Base-by-base conservation (phyloP, 192 early-diverging fungal species). In the Umbelopsis isabellina region DNA sequence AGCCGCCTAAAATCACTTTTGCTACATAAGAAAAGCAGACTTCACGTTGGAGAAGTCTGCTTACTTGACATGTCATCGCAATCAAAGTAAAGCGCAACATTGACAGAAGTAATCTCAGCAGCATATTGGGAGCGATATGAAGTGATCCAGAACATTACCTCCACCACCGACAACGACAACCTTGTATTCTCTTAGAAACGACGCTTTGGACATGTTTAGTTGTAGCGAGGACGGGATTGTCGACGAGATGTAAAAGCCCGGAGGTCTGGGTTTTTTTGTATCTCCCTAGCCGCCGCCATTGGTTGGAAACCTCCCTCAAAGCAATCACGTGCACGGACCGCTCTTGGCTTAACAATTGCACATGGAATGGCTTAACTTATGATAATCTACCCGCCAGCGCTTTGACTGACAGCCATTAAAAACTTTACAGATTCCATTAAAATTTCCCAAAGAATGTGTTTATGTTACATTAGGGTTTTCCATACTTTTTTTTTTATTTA, bases 81-180 rank as follows among this genome's bases (percentile, higher is more conserved):
- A 1, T 22, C 30, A 30, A 30, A 30, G 27, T 10, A 16, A 18
- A 21, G 20, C 11, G 15, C 18, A 22, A 15, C 13, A 23, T 37
- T 27, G 20, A 55, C 21, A 30, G 37, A 21, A 50, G 47, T 65
- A 6, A 46, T 35, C 37, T 9, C 37, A 41, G 37, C 37, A 41
- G 30, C 25, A 61, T 7, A 30, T 16, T 53, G 27, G 11, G 30
- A 30, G 4, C 23, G 1, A 2, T 25, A 18, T 25, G 35, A 33
- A 51, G 41, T 18, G 49, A 25, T 37, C 64, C 16, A 10, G n/a
- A 25, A 64, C 78, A 12, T 55, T 84, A 87, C 92, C 92, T 76
- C 92, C 92, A 68, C 92, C 92, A 71, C 92, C 92, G 33, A 93
- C 92, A 64, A 93, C 90, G 20, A 93, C 92, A 44, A 93, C 85